Evolutionary conservation across 306 rosid species (phyloP), one percentile per base, ranked within the genome.

Genomic region (Medicago lupulina): DNA sequence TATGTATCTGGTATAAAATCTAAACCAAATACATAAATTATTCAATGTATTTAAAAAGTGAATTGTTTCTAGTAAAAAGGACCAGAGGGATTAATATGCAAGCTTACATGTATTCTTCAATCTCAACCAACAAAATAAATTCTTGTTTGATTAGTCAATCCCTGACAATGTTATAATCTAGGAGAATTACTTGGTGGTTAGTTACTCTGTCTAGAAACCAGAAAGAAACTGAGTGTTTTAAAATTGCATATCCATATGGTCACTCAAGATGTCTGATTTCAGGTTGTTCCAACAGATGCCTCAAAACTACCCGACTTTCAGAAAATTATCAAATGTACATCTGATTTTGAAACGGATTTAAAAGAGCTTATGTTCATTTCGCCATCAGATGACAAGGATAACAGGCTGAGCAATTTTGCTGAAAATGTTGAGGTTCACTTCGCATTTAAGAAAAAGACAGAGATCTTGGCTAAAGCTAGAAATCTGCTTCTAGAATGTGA

Each of bases 381-480:
- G 74, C 73, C 88, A 58, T 87, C 89, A 41, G 93, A 86, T 80
- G 87, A 83, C 58, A 86, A 74, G 47, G 97, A 86, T 75, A 85
- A 85, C 67, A 88, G 86, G 79, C 79, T 95, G 83, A 90, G 93
- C 74, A 87, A 78, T 73, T 95, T 81, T 58, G 88, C 97, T 78
- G 97, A 90, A 78, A 92, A 95, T 71, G 98, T 95, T 6, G 97
- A 95, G 89, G 98, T 95, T 92, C 97, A 95, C 85, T 95, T 95
- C 79, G 98, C 98, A 62, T 83, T 85, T 74, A 88, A 87, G 86
- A 95, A 90, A 85, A 95, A 89, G 84, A 84, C 82, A 18, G 98
- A 95, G 78, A 95, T 92, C 62, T 84, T 95, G 85, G 92, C 89
- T 25, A 90, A 88, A 81, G 92, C 98, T 83, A 87, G 98, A 79